Base-by-base conservation (phyloP, 2,329 filamentous ascomycete genomes). In the Pezicula radicicola region DNA sequence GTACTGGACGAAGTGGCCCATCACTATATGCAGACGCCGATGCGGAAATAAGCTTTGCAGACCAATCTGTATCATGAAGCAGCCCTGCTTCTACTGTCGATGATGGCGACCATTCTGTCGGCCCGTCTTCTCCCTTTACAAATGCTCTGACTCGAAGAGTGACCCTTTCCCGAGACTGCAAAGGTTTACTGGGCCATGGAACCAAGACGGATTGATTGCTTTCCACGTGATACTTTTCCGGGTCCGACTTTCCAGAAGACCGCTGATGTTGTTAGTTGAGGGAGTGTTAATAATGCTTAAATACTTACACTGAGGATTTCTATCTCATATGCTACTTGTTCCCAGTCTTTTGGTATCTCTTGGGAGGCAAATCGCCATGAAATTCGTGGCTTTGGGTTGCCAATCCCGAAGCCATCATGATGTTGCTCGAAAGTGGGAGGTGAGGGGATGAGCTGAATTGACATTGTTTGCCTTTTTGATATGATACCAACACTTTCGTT, bases 1-100 rank as follows among this genome's bases (percentile, higher is more conserved):
- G 52, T 4, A 69, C 43, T 1, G 69, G 68, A 12, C 61, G 62
- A 25, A 64, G 48, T 2, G 64, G 59, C 6, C 55, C 53, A 30
- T 65, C 44, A 13, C 36, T 37, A 30, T 45, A 28, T 16, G 42
- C 42, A 6, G 8, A 15, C 12, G 42, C 42, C 19, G 27, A 25
- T 16, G 42, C 49, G 2, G 51, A 50, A 47, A 53, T 54, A 6
- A 52, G 36, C 37, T 51, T 51, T 6, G 52, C 44, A 10, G 33
- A 33, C 50, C 50, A 52, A 27, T 52, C 50, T 5, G 44, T 39
- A 8, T 43, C 28, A 15, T 42, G 15, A 12, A 52, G 45, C n/a
- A 52, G 16, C 3, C 27, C 50, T 13, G 30, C 46, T 33, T 52
- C 50, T 6, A 52, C 42, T 6, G 27, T 28, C 27, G 42, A 12